phyloP scores from a whole-genome alignment of 306 rosid genomes.

The Adenanthera pavonina region DNA sequence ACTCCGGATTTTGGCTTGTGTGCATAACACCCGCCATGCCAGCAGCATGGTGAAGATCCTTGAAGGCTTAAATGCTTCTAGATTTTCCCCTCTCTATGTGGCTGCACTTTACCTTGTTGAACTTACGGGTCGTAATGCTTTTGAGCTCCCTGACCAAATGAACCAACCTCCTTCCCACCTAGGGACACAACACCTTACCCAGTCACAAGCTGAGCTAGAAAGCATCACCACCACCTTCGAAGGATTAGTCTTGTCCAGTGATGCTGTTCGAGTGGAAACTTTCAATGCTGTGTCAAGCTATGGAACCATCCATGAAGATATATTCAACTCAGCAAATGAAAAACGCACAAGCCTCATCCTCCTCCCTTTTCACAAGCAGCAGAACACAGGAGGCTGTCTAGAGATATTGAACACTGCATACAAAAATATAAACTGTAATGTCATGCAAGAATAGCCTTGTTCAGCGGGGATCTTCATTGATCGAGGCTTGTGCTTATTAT shows the following conservation, averaged over 20 bases:
- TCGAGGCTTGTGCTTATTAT: neutral
- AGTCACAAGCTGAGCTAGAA: constrained; percentile 42
- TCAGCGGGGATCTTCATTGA: neutral
- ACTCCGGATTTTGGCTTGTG: constrained; percentile 50
- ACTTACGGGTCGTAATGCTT: constrained; percentile 36
- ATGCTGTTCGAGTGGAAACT: constrained; percentile 26
- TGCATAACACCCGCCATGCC: constrained; percentile 43
- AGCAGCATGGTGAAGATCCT: constrained; percentile 33
- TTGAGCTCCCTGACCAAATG: constrained; percentile 36
- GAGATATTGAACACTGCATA: neutral
- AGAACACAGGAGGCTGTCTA: neutral
- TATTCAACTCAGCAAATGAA: constrained; percentile 45
- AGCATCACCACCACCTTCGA: constrained; percentile 36
- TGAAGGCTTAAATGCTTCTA: constrained; percentile 37
- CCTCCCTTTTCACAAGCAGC: constrained; percentile 44
- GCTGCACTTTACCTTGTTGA: constrained; percentile 50
- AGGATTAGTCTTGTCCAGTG: neutral
- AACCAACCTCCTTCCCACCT: neutral
- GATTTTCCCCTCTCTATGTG: constrained; percentile 35
- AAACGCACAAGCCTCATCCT: constrained; percentile 41
- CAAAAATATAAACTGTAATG: neutral
- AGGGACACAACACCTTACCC: constrained; percentile 24
- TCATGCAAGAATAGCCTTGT: neutral
- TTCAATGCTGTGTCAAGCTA: constrained; percentile 43
- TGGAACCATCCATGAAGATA: constrained; percentile 51